Conservation (phyloP, 2,329 filamentous ascomycete genomes). For the Phaeosphaeriaceae sp. region DNA sequence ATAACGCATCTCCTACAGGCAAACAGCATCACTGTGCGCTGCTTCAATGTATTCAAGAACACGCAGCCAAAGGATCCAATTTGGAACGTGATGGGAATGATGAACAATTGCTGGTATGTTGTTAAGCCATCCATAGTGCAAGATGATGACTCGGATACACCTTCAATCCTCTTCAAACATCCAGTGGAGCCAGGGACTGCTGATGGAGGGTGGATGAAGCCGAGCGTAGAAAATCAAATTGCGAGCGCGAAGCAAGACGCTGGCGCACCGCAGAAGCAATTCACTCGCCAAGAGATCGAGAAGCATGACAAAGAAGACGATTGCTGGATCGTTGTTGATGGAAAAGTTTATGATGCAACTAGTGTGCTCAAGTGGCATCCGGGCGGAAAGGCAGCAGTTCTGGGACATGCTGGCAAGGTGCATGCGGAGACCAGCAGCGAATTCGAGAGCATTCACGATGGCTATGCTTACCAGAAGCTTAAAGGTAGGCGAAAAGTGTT, state of each 20-base stretch:
- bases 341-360: constrained; percentile 69
- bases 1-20: constrained; percentile 53
- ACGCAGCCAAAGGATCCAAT: constrained; percentile 55
- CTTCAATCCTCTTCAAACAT: constrained; percentile 29
- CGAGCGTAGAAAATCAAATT: constrained; percentile 54
- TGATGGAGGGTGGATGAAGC: constrained; percentile 52
- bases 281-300: constrained; percentile 62
- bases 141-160: constrained; percentile 37
- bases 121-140: constrained; percentile 52
- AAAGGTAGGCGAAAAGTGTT: constrained; percentile 39
- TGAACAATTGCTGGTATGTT: constrained; percentile 62
- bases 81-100: constrained; percentile 63
- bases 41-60: constrained; percentile 60
- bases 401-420: constrained; percentile 59
- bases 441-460: constrained; percentile 60
- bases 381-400: constrained; percentile 60
- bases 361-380: constrained; percentile 66
- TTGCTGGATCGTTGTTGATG: constrained; percentile 70
- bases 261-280: constrained; percentile 57
- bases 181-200: constrained; percentile 13
- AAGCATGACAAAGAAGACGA: constrained; percentile 36
- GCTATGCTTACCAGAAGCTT: constrained; percentile 59
- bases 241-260: constrained; percentile 54
- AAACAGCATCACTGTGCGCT: constrained; percentile 54
- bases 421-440: constrained; percentile 59